Evolutionary conservation across 805 yeast species (phyloP), one percentile per base, ranked within the genome.

Genomic region (Dipodascopsis uninucleata): DNA sequence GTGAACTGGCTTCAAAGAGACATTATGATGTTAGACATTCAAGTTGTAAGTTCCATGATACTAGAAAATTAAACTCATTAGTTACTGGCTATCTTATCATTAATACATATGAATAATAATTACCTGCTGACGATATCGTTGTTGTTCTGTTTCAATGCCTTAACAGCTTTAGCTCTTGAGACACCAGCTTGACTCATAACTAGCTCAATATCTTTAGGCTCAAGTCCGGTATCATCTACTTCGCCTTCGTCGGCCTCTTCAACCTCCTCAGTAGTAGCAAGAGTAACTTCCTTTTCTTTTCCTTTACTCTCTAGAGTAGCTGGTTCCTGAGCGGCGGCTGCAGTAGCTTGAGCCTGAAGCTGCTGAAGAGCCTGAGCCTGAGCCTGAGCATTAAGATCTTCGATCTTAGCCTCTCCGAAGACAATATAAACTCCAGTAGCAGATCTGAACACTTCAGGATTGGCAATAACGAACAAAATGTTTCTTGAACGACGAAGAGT

Each of bases 381-480:
- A 54, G 85, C 82, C 67, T 81, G 84, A 72, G 85, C 81, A 73
- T 82, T 80, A 71, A 88, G 74, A 76, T 90, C 96, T 71, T 90
- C 97, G 60, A 85, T 84, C 78, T 87, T 85, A 67, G 96, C 95
- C 74, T 89, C 97, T 74, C 98, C 98, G 63, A 90, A 89, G 59
- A 90, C 97, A 62, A 90, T 82, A 77, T 85, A 93, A 61, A 95
- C 82, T 67, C 97, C 96, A 65, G 94, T 84, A 56, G 81, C 77
- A 54, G 96, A 82, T 73, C 78, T 86, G 95, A 76, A 90, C 52
- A 93, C 97, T 61, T 88, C 97, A 70, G 98, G 98, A 59, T 71
- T 69, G 69, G 86, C 93, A 72, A 90, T 85, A 66, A 93, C 95
- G 70, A 82, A 79, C 67, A 88, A 82, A 68, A 82, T 79, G 80